Percentiles rank a stretch among this genome's conserved stretches.
Evolutionary conservation across 2,329 filamentous ascomycete genomes (phyloP).

Genomic region (Ophiostoma australiae): DNA sequence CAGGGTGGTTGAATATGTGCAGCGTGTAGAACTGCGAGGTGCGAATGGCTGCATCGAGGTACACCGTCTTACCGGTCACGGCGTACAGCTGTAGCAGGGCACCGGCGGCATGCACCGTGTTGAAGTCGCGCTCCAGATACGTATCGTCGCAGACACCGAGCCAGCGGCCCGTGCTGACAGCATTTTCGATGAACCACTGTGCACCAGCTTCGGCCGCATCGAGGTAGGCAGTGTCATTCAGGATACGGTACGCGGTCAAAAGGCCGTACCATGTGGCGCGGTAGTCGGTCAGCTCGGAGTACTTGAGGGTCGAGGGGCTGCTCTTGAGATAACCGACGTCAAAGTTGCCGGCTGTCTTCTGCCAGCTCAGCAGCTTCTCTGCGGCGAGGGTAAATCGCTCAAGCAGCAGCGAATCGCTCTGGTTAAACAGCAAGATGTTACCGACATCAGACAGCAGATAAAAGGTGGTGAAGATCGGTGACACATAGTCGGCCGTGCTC

Average conservation of each 20-base stretch:
- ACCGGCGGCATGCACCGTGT: background rate
- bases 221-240: constrained; percentile 17
- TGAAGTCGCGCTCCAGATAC: background rate
- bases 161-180: background rate
- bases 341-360: constrained; percentile 21
- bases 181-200: background rate
- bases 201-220: background rate
- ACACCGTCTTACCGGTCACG: background rate
- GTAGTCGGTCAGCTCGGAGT: constrained; percentile 22
- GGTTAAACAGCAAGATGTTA: background rate
- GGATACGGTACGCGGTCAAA: constrained; percentile 21
- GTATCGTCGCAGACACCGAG: background rate
- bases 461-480: background rate
- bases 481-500: constrained; percentile 3
- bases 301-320: constrained; percentile 21
- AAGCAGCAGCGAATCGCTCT: background rate
- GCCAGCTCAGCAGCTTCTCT: constrained; percentile 24
- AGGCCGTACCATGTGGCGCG: constrained; percentile 26
- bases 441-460: background rate
- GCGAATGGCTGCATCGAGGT: background rate
- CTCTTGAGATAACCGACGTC: constrained; percentile 24
- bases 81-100: background rate
- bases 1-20: constrained; percentile 26
- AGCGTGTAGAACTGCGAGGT: constrained; percentile 22
- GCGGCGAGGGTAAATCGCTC: constrained; percentile 21